Evolutionary conservation across 2,329 filamentous ascomycete genomes (phyloP), one percentile per base, ranked within the genome.

Genomic region (Xylariaceae sp.): DNA sequence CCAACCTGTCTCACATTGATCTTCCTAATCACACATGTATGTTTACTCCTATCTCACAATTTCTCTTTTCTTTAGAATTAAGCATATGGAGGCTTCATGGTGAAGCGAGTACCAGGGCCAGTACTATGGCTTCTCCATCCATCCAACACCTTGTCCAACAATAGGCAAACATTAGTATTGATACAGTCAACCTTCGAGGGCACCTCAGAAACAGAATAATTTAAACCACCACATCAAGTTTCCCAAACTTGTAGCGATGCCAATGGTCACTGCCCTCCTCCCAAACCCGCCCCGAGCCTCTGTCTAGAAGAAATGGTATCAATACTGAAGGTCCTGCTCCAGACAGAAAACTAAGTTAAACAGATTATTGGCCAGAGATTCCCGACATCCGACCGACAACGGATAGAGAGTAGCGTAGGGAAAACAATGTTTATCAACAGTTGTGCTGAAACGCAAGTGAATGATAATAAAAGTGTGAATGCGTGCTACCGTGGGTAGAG

Each of bases 361-460:
- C 23, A n/a, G 34, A 11, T 53, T 17, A 49, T 55, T 17, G 30
- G 47, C 44, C 42, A 10, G 17, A 34, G 10, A n/a, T 9, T 59
- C 50, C n/a, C 51, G 42, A 49, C 10, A n/a, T 59, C 48, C 18
- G 45, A 39, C 50, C 9, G 10, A 56, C 10, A 42, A 42, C 17
- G 8, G 13, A 49, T 44, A 58, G 18, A 13, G 47, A 35, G 18
- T 42, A n/a, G n/a, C 45, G 13, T 50, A 54, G 34, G 53, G 45
- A 52, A 49, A 59, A 55, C 39, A 51, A 39, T 55, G 57, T 55
- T 17, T 42, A 50, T 18, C 50, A 55, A 63, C 15, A 59, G 60
- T 59, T 61, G 58, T 63, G 61, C 59, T 67, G 9, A 61, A 59
- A 62, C 18, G 60, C 58, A 62, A 52, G 65, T 45, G 56, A 64